Evolutionary conservation across 2,329 filamentous ascomycete species (phyloP), one percentile per base, ranked within the genome.

Genomic region (Fusarium sp.): DNA sequence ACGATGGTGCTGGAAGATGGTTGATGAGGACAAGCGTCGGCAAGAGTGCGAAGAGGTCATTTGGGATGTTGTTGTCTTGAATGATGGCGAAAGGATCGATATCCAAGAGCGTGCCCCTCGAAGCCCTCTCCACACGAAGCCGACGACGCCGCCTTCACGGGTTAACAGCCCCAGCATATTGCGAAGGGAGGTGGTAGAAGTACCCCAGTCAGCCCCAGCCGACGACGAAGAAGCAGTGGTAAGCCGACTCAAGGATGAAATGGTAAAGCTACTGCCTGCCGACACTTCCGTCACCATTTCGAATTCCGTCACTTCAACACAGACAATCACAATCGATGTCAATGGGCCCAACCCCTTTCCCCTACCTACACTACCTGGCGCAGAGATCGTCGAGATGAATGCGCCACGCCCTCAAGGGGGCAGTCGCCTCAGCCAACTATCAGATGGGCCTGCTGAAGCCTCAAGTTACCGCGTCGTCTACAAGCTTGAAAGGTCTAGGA

Each of bases 31-130:
- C 73, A 81, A 80, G 8, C 82, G 84, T 27, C 83, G 85, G 1
- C 82, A 86, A 9, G 83, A 83, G 13, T 84, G 85, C 20, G 89
- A 92, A 66, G 89, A 92, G 70, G 82, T 90, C 2, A 84, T 93
- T 10, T 93, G 91, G 91, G 91, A 93, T 76, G 88, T 92, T 4
- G 90, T 93, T 9, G 88, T 93, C 0, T 82, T 92, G 18, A 87
- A 89, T 68, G 86, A 91, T 75, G 89, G 89, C 10, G 85, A 87
- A 54, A 86, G 88, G 39, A 87, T 92, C 33, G 90, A 92, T 70
- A 83, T 91, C n/a, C 79, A 78, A 24, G 77, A 71, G 14, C 59
- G 39, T 31, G 45, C 56, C 11, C 43, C 73, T 31, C 67, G 48
- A 24, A 63, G 52, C 10, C 56, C 48, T 20, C 56, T 58, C 52